Conservation (phyloP, 768 basidiomycete genomes). For the Cystofilobasidium macerans region DNA sequence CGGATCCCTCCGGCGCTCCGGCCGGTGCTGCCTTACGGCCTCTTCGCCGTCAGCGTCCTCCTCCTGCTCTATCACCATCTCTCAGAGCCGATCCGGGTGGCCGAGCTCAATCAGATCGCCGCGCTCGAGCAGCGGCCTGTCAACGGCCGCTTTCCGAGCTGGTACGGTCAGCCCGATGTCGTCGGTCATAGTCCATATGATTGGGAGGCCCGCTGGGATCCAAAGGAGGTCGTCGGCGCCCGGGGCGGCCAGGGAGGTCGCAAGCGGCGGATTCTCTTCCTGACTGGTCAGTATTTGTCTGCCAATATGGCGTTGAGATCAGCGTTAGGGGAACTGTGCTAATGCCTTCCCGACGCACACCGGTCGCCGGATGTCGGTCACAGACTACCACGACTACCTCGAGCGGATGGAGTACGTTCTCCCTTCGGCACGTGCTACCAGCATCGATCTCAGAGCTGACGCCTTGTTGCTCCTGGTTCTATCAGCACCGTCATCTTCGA, state of each 20-base stretch:
- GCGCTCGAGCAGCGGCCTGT: background rate
- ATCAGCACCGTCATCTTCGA: conserved; percentile 23
- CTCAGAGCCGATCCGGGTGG: background rate
- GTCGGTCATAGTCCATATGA: conserved; percentile 24
- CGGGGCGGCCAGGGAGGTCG: background rate
- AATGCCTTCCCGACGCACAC: background rate
- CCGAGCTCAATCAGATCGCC: background rate
- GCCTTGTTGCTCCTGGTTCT: background rate
- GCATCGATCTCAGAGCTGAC: background rate
- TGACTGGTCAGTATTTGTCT: conserved; percentile 19
- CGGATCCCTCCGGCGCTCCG: background rate
- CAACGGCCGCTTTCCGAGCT: conserved; percentile 22
- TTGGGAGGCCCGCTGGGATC: background rate
- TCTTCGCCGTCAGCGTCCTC: background rate
- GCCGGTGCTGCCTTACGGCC: background rate
- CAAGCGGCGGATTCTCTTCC: conserved; percentile 17
- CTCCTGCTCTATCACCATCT: background rate
- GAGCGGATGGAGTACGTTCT: conserved; percentile 23
- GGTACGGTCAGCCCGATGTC: conserved; percentile 21
- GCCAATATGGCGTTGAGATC: background rate
- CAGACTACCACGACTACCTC: conserved; percentile 26
- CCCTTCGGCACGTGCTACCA: background rate
- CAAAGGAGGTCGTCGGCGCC: background rate
- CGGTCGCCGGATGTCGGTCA: no score
- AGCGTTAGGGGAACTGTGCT: background rate